Evolutionary conservation across 768 basidiomycete genomes (phyloP).

Genomic region (Boletus sp.): DNA sequence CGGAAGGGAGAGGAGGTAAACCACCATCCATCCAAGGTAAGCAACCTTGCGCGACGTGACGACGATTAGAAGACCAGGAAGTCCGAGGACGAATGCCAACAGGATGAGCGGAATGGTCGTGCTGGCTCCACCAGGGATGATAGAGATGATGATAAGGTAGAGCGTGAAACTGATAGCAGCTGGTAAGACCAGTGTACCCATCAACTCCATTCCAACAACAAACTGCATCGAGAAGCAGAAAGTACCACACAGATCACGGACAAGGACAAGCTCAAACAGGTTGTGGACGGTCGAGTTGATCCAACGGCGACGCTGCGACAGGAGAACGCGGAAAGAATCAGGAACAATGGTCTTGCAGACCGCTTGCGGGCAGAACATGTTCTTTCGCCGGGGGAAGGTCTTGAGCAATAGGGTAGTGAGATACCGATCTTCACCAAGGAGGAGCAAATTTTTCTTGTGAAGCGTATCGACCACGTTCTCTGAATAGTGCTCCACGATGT

Average conservation of each 20-base stretch:
- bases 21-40: conserved; percentile 96
- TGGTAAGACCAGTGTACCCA: conserved; percentile 93
- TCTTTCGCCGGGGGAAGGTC: conserved; percentile 99
- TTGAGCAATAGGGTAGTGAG: conserved; percentile 95
- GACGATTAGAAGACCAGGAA: conserved; percentile 93
- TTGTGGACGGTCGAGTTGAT: conserved; percentile 99
- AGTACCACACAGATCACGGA: conserved; percentile 97
- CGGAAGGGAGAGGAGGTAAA: conserved; percentile 89
- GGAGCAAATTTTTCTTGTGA: conserved; percentile 97
- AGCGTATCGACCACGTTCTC: conserved; percentile 99
- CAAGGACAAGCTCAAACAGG: conserved; percentile 88
- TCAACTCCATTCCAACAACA: conserved; percentile 96
- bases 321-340: conserved; percentile 88
- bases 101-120: conserved; percentile 90
- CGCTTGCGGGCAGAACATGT: conserved; percentile 97
- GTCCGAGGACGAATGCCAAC: conserved; percentile 90
- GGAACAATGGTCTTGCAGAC: conserved; percentile 99
- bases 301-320: conserved; percentile 98
- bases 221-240: conserved; percentile 99
- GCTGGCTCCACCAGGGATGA: conserved; percentile 74
- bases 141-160: conserved; percentile 85
- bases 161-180: conserved; percentile 97
- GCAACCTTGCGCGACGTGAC: conserved; percentile 92
- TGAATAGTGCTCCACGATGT: conserved; percentile 97
- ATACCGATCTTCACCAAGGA: conserved; percentile 99